phyloP scores from a whole-genome alignment of 2,329 filamentous ascomycete species.

The Ophiostoma sp. region DNA sequence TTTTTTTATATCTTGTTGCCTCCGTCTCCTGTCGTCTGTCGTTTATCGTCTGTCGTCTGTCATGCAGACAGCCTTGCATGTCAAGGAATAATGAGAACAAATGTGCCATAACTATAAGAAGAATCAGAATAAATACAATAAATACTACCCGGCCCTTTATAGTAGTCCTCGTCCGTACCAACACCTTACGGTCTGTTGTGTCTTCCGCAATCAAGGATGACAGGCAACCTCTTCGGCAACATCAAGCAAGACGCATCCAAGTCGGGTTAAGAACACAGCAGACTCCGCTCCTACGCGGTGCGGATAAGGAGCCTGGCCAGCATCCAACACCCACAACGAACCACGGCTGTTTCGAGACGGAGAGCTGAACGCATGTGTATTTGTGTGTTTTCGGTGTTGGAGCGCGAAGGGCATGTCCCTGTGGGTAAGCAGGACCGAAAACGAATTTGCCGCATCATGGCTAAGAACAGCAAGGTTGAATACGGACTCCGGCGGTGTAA shows the following conservation, averaged over 20 bases:
- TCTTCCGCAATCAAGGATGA: neutral
- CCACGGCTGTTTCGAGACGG: too few species aligned
- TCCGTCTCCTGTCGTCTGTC: neutral
- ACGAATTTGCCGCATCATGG: too few species aligned
- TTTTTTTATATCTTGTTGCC: neutral
- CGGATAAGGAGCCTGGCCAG: neutral
- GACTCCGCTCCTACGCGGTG: neutral
- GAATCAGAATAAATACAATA: neutral
- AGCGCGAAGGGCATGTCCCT: too few species aligned
- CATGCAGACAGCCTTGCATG: neutral
- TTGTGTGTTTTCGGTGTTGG: too few species aligned
- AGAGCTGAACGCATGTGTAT: too few species aligned
- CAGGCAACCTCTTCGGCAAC: neutral
- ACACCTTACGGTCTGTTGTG: neutral
- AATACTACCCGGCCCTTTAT: neutral
- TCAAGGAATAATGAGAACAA: too few species aligned
- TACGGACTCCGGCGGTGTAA: too few species aligned
- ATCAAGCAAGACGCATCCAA: neutral
- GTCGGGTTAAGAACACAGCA: neutral
- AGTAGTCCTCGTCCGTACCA: neutral
- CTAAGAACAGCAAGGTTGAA: too few species aligned
- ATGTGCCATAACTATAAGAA: too few species aligned
- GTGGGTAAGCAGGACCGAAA: too few species aligned
- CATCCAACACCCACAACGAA: neutral
- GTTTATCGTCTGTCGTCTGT: neutral